Evolutionary conservation across 768 basidiomycete genomes (phyloP).

Genomic region (Stropharia rugosoannulata): DNA sequence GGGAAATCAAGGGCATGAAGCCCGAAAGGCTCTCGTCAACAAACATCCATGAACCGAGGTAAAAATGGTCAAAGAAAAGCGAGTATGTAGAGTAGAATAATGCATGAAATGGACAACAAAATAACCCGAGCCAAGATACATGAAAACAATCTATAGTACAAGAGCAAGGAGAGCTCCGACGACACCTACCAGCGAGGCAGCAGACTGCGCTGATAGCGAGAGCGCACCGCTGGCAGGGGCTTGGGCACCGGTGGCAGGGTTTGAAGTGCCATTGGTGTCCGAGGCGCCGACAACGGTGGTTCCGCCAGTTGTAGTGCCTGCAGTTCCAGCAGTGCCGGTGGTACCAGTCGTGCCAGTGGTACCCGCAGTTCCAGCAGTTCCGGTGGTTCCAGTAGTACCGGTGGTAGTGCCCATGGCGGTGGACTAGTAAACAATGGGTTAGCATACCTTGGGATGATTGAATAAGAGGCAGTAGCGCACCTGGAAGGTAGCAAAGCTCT

Average conservation of each 20-base stretch:
- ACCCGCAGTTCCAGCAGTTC: not conserved
- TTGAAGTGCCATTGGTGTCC: not conserved
- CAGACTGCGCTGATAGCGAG: not conserved
- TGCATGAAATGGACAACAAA: not conserved
- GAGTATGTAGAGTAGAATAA: not conserved
- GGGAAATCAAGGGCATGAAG: not conserved
- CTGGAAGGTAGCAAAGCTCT: constrained; percentile 41
- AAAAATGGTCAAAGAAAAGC: not conserved
- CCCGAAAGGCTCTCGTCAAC: constrained; percentile 5
- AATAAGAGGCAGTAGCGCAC: constrained; percentile 9
- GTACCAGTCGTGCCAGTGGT: constrained; percentile 14
- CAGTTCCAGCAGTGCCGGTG: constrained; percentile 8
- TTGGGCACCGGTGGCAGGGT: not conserved
- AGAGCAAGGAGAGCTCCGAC: not conserved
- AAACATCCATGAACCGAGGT: not conserved
- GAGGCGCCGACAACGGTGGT: not conserved
- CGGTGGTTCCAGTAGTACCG: not conserved
- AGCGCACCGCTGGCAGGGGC: not conserved
- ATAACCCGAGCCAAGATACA: not conserved
- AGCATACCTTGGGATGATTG: not conserved
- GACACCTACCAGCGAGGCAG: not conserved
- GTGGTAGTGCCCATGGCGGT: constrained; percentile 23
- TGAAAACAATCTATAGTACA: not conserved
- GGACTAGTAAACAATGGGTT: constrained; percentile 12
- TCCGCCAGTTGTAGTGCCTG: constrained; percentile 5